Base-by-base conservation (phyloP, 2,329 filamentous ascomycete species). In the Penicillium italicum region DNA sequence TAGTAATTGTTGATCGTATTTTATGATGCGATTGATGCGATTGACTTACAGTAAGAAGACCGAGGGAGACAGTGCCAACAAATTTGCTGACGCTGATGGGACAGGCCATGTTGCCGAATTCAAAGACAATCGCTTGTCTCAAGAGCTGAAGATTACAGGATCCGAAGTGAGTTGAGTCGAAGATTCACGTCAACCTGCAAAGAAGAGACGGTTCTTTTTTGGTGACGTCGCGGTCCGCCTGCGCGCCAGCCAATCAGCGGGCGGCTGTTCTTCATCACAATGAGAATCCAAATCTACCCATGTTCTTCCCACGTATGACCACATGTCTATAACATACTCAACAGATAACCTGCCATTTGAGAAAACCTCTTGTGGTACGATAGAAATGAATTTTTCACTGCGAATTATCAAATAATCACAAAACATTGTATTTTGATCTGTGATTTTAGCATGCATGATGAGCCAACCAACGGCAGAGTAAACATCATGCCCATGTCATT, bases 1-100 rank as follows among this genome's bases (percentile, higher is more conserved):
- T 54, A 66, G 59, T 37, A 24, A 24, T 44, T 18, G 40, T 10
- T 33, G n/a, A 44, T 16, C 28, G 7, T 24, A 10, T 62, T 38
- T 57, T 53, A 49, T 57, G 30, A 31, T 42, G 56, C 10, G 33
- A 51, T 22, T 12, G 38, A 26, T 22, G 42, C 44, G 44, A 36
- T 43, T 33, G 58, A 79, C 88, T 68, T 83, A 96, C 91, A 57
- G 91, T 96, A 73, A 96, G 77, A 55, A 97, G 82, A 61, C 93
- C 93, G 55, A 97, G 82, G 66, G 89, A 93, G 63, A 96, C 84
- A 49, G 91, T 95, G 69, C 93, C 93, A 64, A 97, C 88, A 73
- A 97, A 96, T 79, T 97, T 97, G 78, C 89, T 85, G 73, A 88
- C 77, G 53, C 90, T 86, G 69, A 96, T 85, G 67, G 81, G 85